Evolutionary conservation across 345 rosid species (phyloP).

Genomic region (Syzygium aqueum): DNA sequence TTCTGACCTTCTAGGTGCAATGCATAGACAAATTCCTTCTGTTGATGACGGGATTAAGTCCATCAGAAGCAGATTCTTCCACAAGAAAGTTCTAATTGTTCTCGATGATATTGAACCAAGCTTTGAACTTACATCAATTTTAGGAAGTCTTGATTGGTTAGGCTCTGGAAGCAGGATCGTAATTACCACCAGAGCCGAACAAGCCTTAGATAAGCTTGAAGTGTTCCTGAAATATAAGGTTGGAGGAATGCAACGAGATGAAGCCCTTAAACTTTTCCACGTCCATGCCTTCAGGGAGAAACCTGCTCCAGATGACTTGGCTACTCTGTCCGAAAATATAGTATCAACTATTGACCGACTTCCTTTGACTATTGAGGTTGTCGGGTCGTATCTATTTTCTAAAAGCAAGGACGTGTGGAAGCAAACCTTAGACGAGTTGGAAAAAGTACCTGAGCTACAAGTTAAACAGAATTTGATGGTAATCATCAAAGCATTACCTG

Average conservation of each 20-base stretch:
- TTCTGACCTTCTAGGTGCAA: background rate
- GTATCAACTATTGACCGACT: background rate
- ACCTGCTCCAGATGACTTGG: background rate
- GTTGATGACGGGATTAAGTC: background rate
- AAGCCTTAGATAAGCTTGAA: background rate
- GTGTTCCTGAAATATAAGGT: background rate
- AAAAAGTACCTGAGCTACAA: background rate
- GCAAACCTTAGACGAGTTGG: background rate
- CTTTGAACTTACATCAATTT: background rate
- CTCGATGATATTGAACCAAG: background rate
- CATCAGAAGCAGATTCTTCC: background rate
- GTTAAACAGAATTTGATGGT: background rate
- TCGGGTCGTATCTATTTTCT: background rate
- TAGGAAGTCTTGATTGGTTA: background rate
- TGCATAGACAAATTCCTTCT: background rate
- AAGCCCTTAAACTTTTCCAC: background rate
- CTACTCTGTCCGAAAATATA: rapidly evolving
- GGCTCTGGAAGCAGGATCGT: background rate
- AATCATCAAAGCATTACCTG: background rate
- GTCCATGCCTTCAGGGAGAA: background rate
- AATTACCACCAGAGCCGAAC: background rate
- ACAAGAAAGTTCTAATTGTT: background rate
- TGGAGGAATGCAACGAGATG: background rate
- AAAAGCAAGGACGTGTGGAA: background rate
- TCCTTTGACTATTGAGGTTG: background rate